phyloP scores from a whole-genome alignment of 768 basidiomycete genomes.

The Agaricus blazei region DNA sequence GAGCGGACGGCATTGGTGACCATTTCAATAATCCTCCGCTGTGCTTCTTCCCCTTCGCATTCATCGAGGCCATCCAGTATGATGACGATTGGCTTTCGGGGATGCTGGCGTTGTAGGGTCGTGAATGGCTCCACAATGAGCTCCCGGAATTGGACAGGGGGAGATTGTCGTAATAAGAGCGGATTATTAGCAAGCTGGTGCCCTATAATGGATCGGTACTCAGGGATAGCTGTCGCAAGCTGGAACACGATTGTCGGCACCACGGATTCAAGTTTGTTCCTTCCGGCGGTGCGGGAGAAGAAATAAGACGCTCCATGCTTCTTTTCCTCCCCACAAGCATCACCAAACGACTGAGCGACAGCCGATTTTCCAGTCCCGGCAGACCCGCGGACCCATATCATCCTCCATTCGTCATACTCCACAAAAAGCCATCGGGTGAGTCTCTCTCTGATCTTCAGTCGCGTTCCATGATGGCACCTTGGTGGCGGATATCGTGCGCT shows the following conservation, averaged over 20 bases:
- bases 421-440: too few species aligned
- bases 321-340: too few species aligned
- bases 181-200: neutral
- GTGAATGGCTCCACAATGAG: conserved; percentile 5
- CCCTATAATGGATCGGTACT: neutral
- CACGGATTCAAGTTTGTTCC: neutral
- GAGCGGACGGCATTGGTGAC: neutral
- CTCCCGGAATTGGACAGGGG: neutral
- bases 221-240: neutral
- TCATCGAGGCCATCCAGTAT: conserved; percentile 5
- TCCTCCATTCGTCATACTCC: too few species aligned
- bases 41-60: neutral
- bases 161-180: neutral
- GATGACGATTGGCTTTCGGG: neutral
- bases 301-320: conserved; percentile 2
- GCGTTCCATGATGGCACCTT: too few species aligned
- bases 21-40: neutral
- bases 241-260: conserved; percentile 3
- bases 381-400: too few species aligned
- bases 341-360: too few species aligned
- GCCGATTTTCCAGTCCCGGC: too few species aligned
- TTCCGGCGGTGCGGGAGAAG: neutral
- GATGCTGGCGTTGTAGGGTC: neutral
- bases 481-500: too few species aligned
- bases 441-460: too few species aligned